A percentile compares a stretch with the other conserved stretches of the same genome.
These are phyloP conservation scores for Crithidia brevicula DNA, from an alignment of 208 protist species.

Conservation along the genomic window DNA sequence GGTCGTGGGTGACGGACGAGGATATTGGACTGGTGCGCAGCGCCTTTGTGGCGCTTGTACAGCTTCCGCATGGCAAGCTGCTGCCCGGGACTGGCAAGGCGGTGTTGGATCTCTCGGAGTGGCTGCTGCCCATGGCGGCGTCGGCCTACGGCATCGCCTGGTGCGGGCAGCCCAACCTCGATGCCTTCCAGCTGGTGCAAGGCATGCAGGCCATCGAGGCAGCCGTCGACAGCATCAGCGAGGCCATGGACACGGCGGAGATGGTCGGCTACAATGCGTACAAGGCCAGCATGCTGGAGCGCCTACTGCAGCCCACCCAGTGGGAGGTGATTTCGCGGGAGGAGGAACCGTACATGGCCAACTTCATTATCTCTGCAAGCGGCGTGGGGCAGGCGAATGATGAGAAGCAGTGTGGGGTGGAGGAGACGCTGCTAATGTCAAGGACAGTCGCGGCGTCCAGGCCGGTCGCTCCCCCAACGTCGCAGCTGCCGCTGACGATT, in stretches of 20 bases:
- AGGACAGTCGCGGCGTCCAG: background rate
- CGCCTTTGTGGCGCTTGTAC: slow-evolving; percentile 23
- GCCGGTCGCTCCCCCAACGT: background rate
- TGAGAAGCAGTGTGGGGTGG: slow-evolving; percentile 8
- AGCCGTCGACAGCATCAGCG: slow-evolving; percentile 35
- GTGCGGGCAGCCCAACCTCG: slow-evolving; percentile 26
- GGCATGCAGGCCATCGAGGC: slow-evolving; percentile 39
- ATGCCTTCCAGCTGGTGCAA: slow-evolving; percentile 28
- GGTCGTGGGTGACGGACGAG: slow-evolving; percentile 31
- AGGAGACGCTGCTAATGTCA: background rate
- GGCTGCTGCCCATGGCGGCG: slow-evolving; percentile 41
- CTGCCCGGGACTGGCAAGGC: slow-evolving; percentile 38
- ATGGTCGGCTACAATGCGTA: slow-evolving; percentile 71
- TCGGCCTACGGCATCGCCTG: slow-evolving; percentile 42
- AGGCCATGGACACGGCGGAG: slow-evolving; percentile 47
- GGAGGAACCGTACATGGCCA: slow-evolving; percentile 36
- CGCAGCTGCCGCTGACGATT: background rate
- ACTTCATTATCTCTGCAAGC: slow-evolving; percentile 30
- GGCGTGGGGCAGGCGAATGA: slow-evolving; percentile 21
- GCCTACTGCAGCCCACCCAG: slow-evolving; percentile 43
- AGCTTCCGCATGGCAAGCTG: slow-evolving; percentile 37
- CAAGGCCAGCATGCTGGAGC: slow-evolving; percentile 73
- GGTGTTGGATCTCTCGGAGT: slow-evolving; percentile 38
- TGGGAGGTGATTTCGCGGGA: slow-evolving; percentile 53
- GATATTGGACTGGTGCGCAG: slow-evolving; percentile 22